Base-by-base conservation (phyloP, 2,329 filamentous ascomycete genomes). In the Pyricularia sp. region DNA sequence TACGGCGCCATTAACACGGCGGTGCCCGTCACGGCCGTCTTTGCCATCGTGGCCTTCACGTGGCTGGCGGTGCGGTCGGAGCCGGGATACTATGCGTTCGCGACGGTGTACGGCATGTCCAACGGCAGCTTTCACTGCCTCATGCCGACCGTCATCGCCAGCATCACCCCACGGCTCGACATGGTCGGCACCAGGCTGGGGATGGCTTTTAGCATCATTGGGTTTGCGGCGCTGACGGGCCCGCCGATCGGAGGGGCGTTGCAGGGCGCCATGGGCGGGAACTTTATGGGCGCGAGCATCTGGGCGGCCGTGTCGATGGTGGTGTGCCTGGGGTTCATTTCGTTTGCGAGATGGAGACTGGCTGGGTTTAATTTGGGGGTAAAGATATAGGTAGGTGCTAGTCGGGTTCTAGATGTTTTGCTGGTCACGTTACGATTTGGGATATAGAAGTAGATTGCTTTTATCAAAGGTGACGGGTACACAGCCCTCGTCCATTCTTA, bases 41-140 rank as follows among this genome's bases (percentile, higher is more conserved):
- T 84, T 0, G 83, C 82, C 12, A 81, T 81, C 69, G 73, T 88
- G 7, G 86, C 86, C 0, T 68, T 72, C 25, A 63, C 63, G 68
- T 90, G 88, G 88, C 81, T 83, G 2, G 82, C 80, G 0, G 84
- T 90, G 1, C 73, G 70, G 17, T 76, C 74, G 10, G 72, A 71
- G 4, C 69, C 75, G 2, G 78, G 77, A 69, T 81, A 82, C 78
- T 82, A 82, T 70, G 72, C 75, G 36, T 84, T 83, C 72, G 78
- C 78, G 50, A 77, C 79, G 42, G 75, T 82, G 64, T 82, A 81
- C 66, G 83, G 83, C 12, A 69, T 84, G 20, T 73, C 76, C 65
- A 79, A 79, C 68, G 81, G 81, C 42, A 78, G 78, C 7, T 64
- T 74, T 6, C 71, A 73, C 68, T 69, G 36, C 66, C 36, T 69